Evolutionary conservation across 2,329 filamentous ascomycete species (phyloP), one percentile per base, ranked within the genome.

Genomic region (Trichophyton simii): DNA sequence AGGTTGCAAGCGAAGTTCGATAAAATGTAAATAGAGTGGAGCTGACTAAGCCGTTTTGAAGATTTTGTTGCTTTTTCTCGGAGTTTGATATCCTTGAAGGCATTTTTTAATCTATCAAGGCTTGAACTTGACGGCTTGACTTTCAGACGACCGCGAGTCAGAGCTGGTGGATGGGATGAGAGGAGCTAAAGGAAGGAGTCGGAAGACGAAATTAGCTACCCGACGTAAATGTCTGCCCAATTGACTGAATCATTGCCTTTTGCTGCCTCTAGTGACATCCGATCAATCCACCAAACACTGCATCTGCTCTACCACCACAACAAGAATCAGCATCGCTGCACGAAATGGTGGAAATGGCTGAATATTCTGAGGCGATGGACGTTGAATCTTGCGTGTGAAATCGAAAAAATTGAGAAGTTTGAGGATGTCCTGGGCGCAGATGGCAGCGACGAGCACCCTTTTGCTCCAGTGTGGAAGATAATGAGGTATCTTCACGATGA

Each of bases 291-390:
- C 59, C 79, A 69, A 62, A 76, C 68, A 55, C 83, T 96, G 52
- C 80, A 87, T 68, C 82, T 88, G 66, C 83, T 95, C 68, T 83
- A 86, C 73, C 85, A 89, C 71, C 89, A 91, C 68, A 94, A 96
- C 78, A 87, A 86, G 70, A 97, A 96, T 76, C 92, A 97, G 76
- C 92, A 97, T 73, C 85, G 85, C 61, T 80, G 82, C 64, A 82
- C 86, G 34, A 83, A 84, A 70, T 99, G 92, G 92, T 97, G 88
- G 84, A 83, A 84, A 68, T 79, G 78, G 68, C 83, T 96, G 64
- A 81, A 81, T 60, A 80, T 87, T 65, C 80, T 96, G 65, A 84
- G 89, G 41, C 87, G 88, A 55, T 80, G 84, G 61, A 72, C 87
- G 7, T 75, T 76, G 7, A 80, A 80, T 60, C 75, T 96, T 1